Conservation (phyloP, 352 stramenopile species). For the Bremia lactucae region DNA sequence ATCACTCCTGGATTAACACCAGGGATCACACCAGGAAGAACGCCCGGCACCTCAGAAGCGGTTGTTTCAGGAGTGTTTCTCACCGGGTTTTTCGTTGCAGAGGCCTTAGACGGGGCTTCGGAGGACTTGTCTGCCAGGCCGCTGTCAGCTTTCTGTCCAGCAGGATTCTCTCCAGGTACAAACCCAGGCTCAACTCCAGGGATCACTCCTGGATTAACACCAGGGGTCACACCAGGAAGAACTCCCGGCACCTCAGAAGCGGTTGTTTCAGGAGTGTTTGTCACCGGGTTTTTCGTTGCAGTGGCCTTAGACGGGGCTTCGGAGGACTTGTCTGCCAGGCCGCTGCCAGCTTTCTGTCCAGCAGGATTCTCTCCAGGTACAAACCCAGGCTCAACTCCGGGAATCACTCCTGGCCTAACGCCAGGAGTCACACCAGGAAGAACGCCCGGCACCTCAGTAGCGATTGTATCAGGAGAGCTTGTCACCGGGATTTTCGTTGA, state of each 20-base stretch:
- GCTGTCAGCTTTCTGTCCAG: constrained; percentile 5
- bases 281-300: constrained; percentile 4
- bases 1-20: constrained; percentile 8
- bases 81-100: constrained; percentile 4
- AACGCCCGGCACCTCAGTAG: constrained; percentile 7
- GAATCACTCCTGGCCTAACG: constrained; percentile 5
- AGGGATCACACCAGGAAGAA: constrained; percentile 6
- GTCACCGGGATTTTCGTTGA: constrained; percentile 6
- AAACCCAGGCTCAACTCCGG: constrained; percentile 10
- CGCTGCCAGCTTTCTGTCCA: constrained; percentile 6
- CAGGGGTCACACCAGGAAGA: constrained; percentile 6
- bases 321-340: constrained; percentile 14
- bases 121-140: constrained; percentile 14
- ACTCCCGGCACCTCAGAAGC: constrained; percentile 8
- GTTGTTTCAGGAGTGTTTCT: constrained; percentile 5
- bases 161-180: constrained; percentile 5
- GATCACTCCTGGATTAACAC: constrained; percentile 6
- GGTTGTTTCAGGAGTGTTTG: constrained; percentile 4
- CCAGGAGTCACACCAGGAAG: constrained; percentile 8
- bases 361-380: constrained; percentile 5
- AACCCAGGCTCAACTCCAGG: constrained; percentile 11
- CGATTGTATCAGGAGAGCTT: constrained; percentile 2
- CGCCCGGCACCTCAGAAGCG: constrained; percentile 5
- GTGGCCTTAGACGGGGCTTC: constrained; percentile 17
- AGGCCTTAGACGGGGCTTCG: constrained; percentile 17